These are phyloP conservation scores for Pontederia paniculata DNA, from an alignment of 176 grass and related monocot genomes.

Conservation along the genomic window DNA sequence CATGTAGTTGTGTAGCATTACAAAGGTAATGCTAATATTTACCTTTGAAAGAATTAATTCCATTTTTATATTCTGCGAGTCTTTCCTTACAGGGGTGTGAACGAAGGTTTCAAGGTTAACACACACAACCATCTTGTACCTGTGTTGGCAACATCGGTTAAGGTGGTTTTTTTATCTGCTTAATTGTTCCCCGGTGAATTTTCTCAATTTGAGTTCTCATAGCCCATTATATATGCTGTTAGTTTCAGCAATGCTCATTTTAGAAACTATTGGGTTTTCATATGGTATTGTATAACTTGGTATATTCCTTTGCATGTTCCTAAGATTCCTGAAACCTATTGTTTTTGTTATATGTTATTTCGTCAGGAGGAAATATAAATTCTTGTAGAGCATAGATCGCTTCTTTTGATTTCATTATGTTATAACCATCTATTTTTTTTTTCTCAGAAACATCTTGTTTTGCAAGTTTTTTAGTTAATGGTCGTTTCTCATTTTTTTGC, in stretches of 20 bases:
- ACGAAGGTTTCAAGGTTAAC: conserved; percentile 84
- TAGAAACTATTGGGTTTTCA: neutral
- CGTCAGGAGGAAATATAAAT: neutral
- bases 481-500: too few relatives aligned
- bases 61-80: conserved; percentile 6
- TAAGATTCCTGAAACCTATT: neutral
- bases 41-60: neutral
- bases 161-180: conserved; percentile 46
- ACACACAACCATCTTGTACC: conserved; percentile 80
- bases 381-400: neutral
- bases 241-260: too few relatives aligned
- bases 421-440: neutral
- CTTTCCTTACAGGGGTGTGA: conserved; percentile 38
- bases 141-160: conserved; percentile 78
- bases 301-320: neutral
- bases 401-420: neutral
- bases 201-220: neutral
- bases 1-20: too few relatives aligned
- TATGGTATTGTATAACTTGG: neutral
- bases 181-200: neutral
- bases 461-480: too few relatives aligned
- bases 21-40: neutral
- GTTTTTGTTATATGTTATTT: neutral
- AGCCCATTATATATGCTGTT: neutral
- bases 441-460: neutral